Evolutionary conservation across 768 basidiomycete genomes (phyloP).

Genomic region (Boletellus ananiceps): DNA sequence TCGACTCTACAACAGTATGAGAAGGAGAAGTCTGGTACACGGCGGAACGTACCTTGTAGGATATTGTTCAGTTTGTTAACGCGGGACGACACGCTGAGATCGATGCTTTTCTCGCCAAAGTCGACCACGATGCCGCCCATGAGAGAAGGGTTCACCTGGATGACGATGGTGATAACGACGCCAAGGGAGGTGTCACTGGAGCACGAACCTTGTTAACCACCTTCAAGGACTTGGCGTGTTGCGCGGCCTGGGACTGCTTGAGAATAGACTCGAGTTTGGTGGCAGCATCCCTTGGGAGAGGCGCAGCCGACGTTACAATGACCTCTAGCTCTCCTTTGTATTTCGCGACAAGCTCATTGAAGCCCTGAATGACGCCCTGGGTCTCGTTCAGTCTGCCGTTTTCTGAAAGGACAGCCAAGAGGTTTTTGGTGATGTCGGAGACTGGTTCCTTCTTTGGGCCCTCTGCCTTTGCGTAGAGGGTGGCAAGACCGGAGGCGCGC

Average conservation of each 20-base stretch:
- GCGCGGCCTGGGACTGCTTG: conserved; percentile 81
- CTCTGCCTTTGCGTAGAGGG: conserved; percentile 66
- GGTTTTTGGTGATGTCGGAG: conserved; percentile 87
- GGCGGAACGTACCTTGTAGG: conserved; percentile 61
- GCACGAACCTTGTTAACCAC: conserved; percentile 80
- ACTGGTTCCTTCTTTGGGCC: conserved; percentile 68
- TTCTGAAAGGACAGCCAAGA: conserved; percentile 84
- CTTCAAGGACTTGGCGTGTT: conserved; percentile 84
- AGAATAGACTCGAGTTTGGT: conserved; percentile 77
- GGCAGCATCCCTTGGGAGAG: conserved; percentile 73
- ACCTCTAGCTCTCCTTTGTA: conserved; percentile 93
- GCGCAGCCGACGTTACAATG: conserved; percentile 81
- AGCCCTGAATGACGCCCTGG: conserved; percentile 82
- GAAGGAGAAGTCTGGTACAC: background rate
- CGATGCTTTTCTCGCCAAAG: conserved; percentile 97
- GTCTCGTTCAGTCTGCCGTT: conserved; percentile 89
- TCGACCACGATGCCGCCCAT: conserved; percentile 93
- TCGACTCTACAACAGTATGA: conserved; percentile 22
- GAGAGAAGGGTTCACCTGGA: conserved; percentile 84
- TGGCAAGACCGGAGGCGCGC: conserved; percentile 60
- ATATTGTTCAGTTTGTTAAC: conserved; percentile 93
- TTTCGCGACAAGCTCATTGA: conserved; percentile 82
- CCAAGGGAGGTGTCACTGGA: background rate
- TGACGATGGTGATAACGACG: conserved; percentile 9
- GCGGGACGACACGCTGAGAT: conserved; percentile 89